A percentile compares a stretch with the other conserved stretches of the same genome.
phyloP scores from a whole-genome alignment of 1,284 basidiomycete genomes.

The Cutaneotrichosporon mucoides region DNA sequence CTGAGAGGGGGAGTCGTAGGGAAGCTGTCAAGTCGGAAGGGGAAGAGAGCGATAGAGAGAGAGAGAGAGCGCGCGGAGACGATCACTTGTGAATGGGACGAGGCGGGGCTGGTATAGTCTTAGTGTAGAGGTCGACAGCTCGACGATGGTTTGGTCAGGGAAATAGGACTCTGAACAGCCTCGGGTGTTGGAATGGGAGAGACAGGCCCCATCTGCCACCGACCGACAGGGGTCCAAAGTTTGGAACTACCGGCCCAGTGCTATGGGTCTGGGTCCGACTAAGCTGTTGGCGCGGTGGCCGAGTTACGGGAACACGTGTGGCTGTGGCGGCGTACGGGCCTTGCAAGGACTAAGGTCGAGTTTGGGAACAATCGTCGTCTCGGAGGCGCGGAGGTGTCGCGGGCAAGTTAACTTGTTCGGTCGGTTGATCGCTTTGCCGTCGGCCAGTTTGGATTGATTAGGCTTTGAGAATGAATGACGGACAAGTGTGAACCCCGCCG shows the following conservation, averaged over 20 bases:
- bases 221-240: background rate
- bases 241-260: background rate
- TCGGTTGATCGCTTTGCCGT: no score
- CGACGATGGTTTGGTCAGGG: constrained; percentile 2
- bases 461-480: no score
- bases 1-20: background rate
- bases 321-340: no score
- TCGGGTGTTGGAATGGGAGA: background rate
- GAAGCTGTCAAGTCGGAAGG: background rate
- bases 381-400: no score
- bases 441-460: no score
- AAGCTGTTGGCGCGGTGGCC: background rate
- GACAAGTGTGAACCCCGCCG: no score
- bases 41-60: background rate
- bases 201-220: background rate
- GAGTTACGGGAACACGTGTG: no score
- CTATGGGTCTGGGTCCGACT: background rate
- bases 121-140: background rate
- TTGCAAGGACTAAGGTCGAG: no score
- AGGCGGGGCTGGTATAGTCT: background rate
- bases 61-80: background rate
- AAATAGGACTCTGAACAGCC: background rate
- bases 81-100: no score
- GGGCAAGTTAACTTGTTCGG: no score
- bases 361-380: no score